Conservation (phyloP, 306 rosid genomes). For the Cucurbita moschata region DNA sequence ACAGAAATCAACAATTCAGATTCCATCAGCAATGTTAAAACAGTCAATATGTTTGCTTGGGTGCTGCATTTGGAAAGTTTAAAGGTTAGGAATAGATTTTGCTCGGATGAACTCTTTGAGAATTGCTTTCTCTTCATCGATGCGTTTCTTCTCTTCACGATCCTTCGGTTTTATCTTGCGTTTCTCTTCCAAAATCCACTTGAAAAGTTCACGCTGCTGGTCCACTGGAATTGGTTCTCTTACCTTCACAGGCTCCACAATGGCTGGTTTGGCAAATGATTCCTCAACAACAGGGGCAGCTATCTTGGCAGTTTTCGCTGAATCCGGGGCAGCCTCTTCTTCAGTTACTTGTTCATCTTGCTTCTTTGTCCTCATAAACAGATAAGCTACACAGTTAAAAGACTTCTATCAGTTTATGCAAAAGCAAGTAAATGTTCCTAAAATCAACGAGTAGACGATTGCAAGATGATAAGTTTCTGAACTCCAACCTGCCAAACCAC, state of each 20-base stretch:
- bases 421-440: conserved; percentile 6
- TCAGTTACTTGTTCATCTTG: conserved; percentile 37
- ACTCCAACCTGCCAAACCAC: not conserved
- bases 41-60: not conserved
- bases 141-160: conserved; percentile 52
- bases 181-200: conserved; percentile 92
- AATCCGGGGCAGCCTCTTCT: conserved; percentile 15
- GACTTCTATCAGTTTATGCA: conserved; percentile 10
- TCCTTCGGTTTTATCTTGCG: conserved; percentile 62
- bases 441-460: not conserved
- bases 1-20: not conserved
- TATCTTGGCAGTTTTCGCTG: conserved; percentile 26
- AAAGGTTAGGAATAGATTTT: conserved; percentile 61
- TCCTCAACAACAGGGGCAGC: conserved; percentile 20
- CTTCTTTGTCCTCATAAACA: conserved; percentile 56
- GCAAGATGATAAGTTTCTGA: not conserved
- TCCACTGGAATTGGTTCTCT: conserved; percentile 52
- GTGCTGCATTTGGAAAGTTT: not conserved
- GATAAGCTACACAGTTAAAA: conserved; percentile 44
- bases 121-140: conserved; percentile 83
- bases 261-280: conserved; percentile 16
- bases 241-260: conserved; percentile 29
- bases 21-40: conserved; percentile 2
- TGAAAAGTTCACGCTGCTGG: conserved; percentile 65
- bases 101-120: conserved; percentile 64